Conservation (phyloP, 2,329 filamentous ascomycete species). For the Colletotrichum zoysiae region DNA sequence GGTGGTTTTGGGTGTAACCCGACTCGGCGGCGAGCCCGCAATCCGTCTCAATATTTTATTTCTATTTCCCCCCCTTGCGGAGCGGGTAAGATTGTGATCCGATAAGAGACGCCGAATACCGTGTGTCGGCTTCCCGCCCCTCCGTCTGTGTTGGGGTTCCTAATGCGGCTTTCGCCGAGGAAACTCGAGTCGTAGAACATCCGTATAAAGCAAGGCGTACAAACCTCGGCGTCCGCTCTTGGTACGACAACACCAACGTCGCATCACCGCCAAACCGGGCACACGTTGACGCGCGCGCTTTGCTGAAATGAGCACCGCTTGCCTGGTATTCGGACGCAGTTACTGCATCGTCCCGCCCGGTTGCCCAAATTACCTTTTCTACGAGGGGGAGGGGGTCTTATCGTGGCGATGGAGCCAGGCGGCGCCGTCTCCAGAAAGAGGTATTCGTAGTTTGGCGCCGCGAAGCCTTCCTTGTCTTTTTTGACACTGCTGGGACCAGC, state of each 20-base stretch:
- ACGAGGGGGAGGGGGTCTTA: slow-evolving; percentile 43
- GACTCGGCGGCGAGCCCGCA: slow-evolving; percentile 1
- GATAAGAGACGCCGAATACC: not conserved
- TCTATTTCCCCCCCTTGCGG: not conserved
- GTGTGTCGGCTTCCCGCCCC: not conserved
- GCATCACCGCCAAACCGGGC: not conserved
- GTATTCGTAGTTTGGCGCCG: slow-evolving; percentile 55
- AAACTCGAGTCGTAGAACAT: not conserved
- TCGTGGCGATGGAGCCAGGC: slow-evolving; percentile 53
- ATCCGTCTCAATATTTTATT: not conserved
- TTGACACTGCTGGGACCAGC: slow-evolving; percentile 60
- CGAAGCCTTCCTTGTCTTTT: slow-evolving; percentile 43
- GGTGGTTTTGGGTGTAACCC: not conserved
- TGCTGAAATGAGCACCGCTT: slow-evolving; percentile 51
- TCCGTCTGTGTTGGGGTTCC: not conserved
- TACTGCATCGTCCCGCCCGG: slow-evolving; percentile 47
- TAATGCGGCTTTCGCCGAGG: slow-evolving; percentile 10
- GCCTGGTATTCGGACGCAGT: slow-evolving; percentile 21
- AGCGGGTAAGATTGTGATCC: not conserved
- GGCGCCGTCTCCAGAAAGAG: slow-evolving; percentile 55
- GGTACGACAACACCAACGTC: too few relatives aligned
- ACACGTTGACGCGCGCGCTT: slow-evolving; percentile 50
- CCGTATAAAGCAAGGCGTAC: not conserved
- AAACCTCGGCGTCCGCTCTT: not conserved
- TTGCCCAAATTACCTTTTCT: slow-evolving; percentile 52